Evolutionary conservation across 805 yeast species (phyloP).

Genomic region (Zygoascus flipseniorum): DNA sequence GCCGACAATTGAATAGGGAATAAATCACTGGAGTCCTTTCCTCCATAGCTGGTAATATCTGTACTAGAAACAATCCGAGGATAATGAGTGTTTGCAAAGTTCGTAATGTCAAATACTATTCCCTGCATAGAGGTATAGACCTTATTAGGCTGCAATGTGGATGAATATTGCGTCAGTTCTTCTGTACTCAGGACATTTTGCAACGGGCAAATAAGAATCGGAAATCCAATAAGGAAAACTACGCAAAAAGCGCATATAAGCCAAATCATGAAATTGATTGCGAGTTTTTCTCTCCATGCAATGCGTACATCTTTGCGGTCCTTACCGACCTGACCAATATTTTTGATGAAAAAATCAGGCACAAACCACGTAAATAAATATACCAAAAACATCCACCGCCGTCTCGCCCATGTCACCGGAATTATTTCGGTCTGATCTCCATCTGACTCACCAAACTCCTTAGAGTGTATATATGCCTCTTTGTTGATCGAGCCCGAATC

Average conservation of each 20-base stretch:
- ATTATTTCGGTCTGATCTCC: constrained; percentile 25
- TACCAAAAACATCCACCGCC: constrained; percentile 31
- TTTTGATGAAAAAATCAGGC: constrained; percentile 29
- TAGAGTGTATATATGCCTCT: constrained; percentile 23
- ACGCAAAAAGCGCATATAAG: constrained; percentile 27
- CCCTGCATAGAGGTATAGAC: constrained; percentile 32
- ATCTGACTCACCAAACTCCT: constrained; percentile 23
- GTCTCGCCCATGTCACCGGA: constrained; percentile 26
- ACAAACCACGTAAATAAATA: constrained; percentile 33
- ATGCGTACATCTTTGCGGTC: constrained; percentile 30
- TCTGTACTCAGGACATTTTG: constrained; percentile 29
- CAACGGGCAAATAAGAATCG: constrained; percentile 33
- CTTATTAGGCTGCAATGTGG: constrained; percentile 24
- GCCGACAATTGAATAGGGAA: constrained; percentile 35
- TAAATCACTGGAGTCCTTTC: constrained; percentile 27
- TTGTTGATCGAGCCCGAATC: constrained; percentile 17
- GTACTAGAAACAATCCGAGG: constrained; percentile 30
- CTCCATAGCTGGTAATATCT: constrained; percentile 31
- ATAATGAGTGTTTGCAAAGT: constrained; percentile 32
- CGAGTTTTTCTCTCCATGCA: constrained; percentile 37
- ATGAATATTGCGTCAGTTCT: constrained; percentile 27
- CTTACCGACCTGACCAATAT: constrained; percentile 26
- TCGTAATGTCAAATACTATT: constrained; percentile 31
- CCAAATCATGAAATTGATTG: constrained; percentile 36
- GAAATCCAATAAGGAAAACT: constrained; percentile 31